phyloP scores from a whole-genome alignment of 108 stramenopile species.

The Cyclotella cryptica region DNA sequence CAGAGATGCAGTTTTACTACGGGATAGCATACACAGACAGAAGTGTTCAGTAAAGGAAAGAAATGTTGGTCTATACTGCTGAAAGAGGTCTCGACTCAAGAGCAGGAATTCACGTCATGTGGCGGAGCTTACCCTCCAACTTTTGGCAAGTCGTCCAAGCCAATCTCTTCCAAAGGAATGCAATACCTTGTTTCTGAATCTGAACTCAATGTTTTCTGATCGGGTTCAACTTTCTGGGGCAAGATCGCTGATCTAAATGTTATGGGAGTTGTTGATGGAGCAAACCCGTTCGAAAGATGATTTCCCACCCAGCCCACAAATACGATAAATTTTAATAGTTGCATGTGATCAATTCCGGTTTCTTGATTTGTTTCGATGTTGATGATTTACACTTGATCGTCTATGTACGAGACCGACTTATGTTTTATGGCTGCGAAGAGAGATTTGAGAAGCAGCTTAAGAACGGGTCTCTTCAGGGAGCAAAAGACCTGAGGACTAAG shows the following conservation, averaged over 20 bases:
- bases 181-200: conserved; percentile 29
- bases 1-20: conserved; percentile 51
- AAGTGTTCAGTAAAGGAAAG: not conserved
- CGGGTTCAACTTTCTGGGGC: not conserved
- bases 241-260: not conserved
- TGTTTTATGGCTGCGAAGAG: not conserved
- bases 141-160: conserved; percentile 46
- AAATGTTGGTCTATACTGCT: too few relatives aligned
- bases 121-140: conserved; percentile 42
- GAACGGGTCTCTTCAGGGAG: not conserved
- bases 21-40: not conserved
- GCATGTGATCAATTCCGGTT: not conserved
- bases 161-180: conserved; percentile 42
- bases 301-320: not conserved
- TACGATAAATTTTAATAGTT: not conserved
- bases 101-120: not conserved
- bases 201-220: not conserved
- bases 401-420: too few relatives aligned
- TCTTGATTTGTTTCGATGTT: not conserved
- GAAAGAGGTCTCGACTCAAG: not conserved
- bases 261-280: not conserved
- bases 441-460: not conserved
- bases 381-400: not conserved
- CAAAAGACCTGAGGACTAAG: not conserved
- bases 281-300: not conserved